phyloP scores from a whole-genome alignment of 306 rosid genomes.

The Alnus rubra region DNA sequence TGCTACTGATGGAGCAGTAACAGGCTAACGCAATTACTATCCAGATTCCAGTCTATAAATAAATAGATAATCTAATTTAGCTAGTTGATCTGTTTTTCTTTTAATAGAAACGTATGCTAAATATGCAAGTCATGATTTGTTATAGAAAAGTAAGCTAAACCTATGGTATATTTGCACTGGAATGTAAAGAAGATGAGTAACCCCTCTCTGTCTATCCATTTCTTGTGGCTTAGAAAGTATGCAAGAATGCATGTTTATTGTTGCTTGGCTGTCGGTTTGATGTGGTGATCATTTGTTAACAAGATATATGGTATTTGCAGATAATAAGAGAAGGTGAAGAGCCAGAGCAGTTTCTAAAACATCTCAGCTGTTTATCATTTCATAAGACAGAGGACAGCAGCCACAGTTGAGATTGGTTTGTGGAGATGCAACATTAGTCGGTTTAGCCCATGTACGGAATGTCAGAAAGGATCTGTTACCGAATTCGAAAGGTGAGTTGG shows the following conservation, averaged over 20 bases:
- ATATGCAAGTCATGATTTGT: neutral
- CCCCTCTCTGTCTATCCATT: neutral
- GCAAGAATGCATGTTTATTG: neutral
- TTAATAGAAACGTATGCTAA: neutral
- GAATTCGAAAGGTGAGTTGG: constrained; percentile 24
- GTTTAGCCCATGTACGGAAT: constrained; percentile 12
- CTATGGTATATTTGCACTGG: too few species aligned
- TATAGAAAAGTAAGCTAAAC: neutral
- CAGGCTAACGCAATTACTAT: neutral
- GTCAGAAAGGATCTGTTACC: constrained; percentile 11
- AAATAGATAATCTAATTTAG: neutral
- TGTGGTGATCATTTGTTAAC: neutral
- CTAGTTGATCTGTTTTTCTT: neutral
- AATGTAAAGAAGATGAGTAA: neutral
- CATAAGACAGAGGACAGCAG: constrained; percentile 1
- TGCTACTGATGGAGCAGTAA: neutral
- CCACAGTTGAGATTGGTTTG: constrained; percentile 2
- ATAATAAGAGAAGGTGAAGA: constrained; percentile 51
- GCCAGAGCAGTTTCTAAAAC: constrained; percentile 44
- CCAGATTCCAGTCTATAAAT: neutral
- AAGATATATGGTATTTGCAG: constrained; percentile 25
- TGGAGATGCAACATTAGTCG: neutral
- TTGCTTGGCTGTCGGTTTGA: neutral
- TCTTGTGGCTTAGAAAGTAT: neutral
- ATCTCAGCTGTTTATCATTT: constrained; percentile 22